phyloP scores from a whole-genome alignment of 345 rosid species.

The Melaleuca quinquenervia region DNA sequence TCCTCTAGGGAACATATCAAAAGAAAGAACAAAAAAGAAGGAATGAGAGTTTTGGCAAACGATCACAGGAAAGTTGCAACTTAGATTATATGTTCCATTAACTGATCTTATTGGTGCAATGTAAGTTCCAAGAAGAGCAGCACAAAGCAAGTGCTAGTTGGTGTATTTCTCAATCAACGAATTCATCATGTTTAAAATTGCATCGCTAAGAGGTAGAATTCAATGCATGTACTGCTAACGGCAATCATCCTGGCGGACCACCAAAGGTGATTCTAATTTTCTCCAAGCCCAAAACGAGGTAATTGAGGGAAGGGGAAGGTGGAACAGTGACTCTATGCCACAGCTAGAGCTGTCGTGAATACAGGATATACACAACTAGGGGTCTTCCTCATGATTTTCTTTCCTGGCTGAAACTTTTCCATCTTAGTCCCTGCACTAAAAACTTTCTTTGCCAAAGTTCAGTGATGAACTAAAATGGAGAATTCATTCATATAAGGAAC shows the following conservation, averaged over 20 bases:
- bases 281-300: neutral
- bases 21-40: neutral
- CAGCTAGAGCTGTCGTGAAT: neutral
- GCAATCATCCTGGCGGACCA: neutral
- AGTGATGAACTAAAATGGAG: neutral
- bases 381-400: neutral
- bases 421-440: neutral
- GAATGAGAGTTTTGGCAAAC: neutral
- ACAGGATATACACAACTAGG: neutral
- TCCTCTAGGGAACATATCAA: neutral
- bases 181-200: neutral
- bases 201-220: neutral
- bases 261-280: neutral
- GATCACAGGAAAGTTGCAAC: neutral
- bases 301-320: neutral
- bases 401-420: neutral
- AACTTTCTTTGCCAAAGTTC: neutral
- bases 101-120: neutral
- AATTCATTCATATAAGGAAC: neutral
- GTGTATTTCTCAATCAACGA: neutral
- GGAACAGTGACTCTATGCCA: neutral
- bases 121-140: neutral
- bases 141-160: neutral
- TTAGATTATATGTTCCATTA: neutral
- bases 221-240: neutral